These are phyloP conservation scores for Talaromyces albobiverticillius DNA, from an alignment of 2,329 filamentous ascomycete species.

Conservation along the genomic window DNA sequence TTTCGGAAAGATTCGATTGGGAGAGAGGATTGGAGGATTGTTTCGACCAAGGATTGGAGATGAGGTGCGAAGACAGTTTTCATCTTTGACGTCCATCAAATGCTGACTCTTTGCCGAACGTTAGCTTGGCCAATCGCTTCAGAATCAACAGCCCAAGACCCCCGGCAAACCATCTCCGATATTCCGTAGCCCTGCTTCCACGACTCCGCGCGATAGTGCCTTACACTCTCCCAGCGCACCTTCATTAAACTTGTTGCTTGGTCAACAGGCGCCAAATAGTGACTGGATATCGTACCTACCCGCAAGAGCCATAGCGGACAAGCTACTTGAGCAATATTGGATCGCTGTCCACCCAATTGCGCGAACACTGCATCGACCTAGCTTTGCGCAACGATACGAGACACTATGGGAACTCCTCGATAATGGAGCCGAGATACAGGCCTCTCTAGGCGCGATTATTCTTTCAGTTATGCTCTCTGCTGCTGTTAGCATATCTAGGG, in stretches of 20 bases:
- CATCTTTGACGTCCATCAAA: too few relatives aligned
- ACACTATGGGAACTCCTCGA: conserved; percentile 63
- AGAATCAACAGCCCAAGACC: too few relatives aligned
- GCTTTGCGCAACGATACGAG: conserved; percentile 63
- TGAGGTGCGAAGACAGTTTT: conserved; percentile 1
- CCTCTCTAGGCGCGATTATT: conserved; percentile 65
- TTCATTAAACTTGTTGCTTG: too few relatives aligned
- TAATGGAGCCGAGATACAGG: conserved; percentile 58
- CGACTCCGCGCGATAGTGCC: too few relatives aligned
- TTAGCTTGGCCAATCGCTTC: too few relatives aligned
- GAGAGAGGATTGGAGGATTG: conserved; percentile 1
- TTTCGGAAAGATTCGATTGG: neutral
- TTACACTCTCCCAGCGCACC: too few relatives aligned
- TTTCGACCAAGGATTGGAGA: conserved; percentile 6
- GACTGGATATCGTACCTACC: too few relatives aligned
- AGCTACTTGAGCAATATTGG: conserved; percentile 66
- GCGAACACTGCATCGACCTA: conserved; percentile 63
- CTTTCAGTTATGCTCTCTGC: conserved; percentile 69
- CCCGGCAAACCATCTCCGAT: too few relatives aligned
- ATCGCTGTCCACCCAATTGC: conserved; percentile 65
- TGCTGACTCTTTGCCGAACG: too few relatives aligned
- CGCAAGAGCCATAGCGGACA: conserved; percentile 36
- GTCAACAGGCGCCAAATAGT: too few relatives aligned
- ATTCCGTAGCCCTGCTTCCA: too few relatives aligned
- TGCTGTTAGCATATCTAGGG: conserved; percentile 62